Evolutionary conservation across 2,329 filamentous ascomycete genomes (phyloP).

Genomic region (Fusarium neocosmosporiellum): DNA sequence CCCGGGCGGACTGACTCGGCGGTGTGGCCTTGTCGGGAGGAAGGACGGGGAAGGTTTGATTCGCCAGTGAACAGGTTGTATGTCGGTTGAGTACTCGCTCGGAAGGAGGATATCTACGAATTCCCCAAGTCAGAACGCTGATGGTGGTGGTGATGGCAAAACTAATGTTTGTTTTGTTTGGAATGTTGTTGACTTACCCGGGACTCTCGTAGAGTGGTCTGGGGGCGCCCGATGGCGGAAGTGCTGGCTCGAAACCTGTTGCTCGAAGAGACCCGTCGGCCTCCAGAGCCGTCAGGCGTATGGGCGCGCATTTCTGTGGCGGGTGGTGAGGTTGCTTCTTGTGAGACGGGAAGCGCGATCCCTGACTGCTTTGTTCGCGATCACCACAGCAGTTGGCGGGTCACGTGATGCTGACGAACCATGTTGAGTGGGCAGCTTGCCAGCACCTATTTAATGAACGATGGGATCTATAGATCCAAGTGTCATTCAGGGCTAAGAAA

Average conservation of each 20-base stretch:
- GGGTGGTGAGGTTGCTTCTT: constrained; percentile 2
- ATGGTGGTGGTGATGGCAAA: background rate
- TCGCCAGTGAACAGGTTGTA: constrained; percentile 70
- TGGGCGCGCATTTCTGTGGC: constrained; percentile 48
- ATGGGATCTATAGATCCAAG: no score
- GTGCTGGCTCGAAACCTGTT: constrained; percentile 51
- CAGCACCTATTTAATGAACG: background rate
- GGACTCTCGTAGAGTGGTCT: constrained; percentile 51
- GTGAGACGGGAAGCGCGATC: constrained; percentile 22
- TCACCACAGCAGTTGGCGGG: constrained; percentile 37
- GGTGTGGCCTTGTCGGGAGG: constrained; percentile 55
- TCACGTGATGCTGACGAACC: constrained; percentile 31
- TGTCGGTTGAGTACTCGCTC: constrained; percentile 62
- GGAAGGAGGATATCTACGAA: constrained; percentile 58
- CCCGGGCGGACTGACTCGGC: constrained; percentile 57
- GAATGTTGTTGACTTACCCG: constrained; percentile 51
- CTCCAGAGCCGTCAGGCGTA: constrained; percentile 46
- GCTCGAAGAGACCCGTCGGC: constrained; percentile 45
- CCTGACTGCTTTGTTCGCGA: constrained; percentile 21
- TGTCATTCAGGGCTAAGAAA: background rate
- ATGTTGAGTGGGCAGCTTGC: background rate
- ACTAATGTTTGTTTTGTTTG: constrained; percentile 37
- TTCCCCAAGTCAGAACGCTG: constrained; percentile 5
- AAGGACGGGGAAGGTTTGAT: constrained; percentile 52
- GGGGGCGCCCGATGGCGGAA: constrained; percentile 51